Evolutionary conservation across 768 basidiomycete genomes (phyloP).

Genomic region (Porpolomopsis calyptriformis): DNA sequence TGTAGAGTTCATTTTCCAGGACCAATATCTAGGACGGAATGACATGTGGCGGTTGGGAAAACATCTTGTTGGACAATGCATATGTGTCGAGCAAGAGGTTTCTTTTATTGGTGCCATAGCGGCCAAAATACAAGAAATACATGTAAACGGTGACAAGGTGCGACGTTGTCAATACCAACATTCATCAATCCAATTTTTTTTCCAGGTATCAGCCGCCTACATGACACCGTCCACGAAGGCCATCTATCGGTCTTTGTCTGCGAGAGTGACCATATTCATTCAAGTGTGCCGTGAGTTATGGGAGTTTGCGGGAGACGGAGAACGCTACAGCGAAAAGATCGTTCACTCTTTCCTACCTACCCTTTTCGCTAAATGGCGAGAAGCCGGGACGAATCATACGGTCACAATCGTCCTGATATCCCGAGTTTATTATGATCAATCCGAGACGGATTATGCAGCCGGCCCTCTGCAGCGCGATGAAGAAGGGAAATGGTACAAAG

Average conservation of each 20-base stretch:
- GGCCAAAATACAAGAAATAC: slow-evolving; percentile 75
- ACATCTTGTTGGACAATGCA: slow-evolving; percentile 66
- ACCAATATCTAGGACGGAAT: slow-evolving; percentile 89
- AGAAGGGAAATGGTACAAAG: slow-evolving; percentile 77
- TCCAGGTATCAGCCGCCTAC: slow-evolving; percentile 69
- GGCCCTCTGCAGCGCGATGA: slow-evolving; percentile 73
- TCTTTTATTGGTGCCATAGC: slow-evolving; percentile 73
- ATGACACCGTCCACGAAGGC: slow-evolving; percentile 78
- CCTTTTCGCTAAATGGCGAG: slow-evolving; percentile 76
- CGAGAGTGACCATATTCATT: slow-evolving; percentile 88
- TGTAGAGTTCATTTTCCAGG: slow-evolving; percentile 86
- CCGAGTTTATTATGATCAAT: slow-evolving; percentile 77
- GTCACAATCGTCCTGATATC: slow-evolving; percentile 93
- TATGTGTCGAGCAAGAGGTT: slow-evolving; percentile 78
- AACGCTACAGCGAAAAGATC: slow-evolving; percentile 94
- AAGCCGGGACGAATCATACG: slow-evolving; percentile 80
- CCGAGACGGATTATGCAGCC: slow-evolving; percentile 72
- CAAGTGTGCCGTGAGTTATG: slow-evolving; percentile 94
- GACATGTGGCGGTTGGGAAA: slow-evolving; percentile 96
- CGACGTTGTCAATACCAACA: slow-evolving; percentile 10
- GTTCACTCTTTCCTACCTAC: slow-evolving; percentile 92
- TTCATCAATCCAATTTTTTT: neutral
- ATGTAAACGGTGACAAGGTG: slow-evolving; percentile 59
- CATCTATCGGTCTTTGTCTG: slow-evolving; percentile 83
- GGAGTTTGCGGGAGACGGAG: slow-evolving; percentile 95